Evolutionary conservation across 2,329 filamentous ascomycete genomes (phyloP).

Genomic region (Fusarium agapanthi): DNA sequence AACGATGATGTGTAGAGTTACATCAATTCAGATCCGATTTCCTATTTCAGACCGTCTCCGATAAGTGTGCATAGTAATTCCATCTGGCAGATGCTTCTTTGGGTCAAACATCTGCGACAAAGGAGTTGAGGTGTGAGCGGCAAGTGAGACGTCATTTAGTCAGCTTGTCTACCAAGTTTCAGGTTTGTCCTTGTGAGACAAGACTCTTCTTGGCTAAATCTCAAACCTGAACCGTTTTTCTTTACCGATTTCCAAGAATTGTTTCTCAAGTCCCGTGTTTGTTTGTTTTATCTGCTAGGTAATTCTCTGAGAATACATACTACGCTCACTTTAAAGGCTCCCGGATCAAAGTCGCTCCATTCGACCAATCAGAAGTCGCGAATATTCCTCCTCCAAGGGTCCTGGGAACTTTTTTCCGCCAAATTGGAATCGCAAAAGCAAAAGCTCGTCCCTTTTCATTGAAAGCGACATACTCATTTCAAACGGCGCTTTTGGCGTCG

Average conservation of each 20-base stretch:
- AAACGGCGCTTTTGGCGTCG: conserved; percentile 29
- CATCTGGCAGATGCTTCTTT: conserved; percentile 20
- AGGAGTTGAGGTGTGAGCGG: conserved; percentile 24
- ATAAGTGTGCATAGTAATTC: not conserved
- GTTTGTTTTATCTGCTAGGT: not conserved
- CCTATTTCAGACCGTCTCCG: conserved; percentile 4
- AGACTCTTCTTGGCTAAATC: not conserved
- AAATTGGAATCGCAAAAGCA: conserved; percentile 21
- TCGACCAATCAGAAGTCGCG: conserved; percentile 32
- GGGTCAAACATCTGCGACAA: conserved; percentile 25
- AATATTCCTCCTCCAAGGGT: not conserved
- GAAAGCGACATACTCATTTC: conserved; percentile 1
- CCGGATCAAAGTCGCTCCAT: conserved; percentile 42
- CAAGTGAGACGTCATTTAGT: conserved; percentile 34
- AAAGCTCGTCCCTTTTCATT: conserved; percentile 30
- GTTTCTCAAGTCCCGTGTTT: conserved; percentile 1
- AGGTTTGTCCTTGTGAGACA: not conserved
- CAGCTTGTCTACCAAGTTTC: conserved; percentile 14
- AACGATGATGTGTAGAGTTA: not conserved
- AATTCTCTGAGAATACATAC: not conserved
- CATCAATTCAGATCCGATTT: not conserved
- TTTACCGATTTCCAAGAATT: not conserved
- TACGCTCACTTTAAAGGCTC: not conserved
- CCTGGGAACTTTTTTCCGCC: conserved; percentile 35
- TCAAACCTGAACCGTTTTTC: not conserved